These are phyloP conservation scores for Plasmodium knowlesi DNA, from an alignment of 169 alveolate genomes.

Conservation along the genomic window DNA sequence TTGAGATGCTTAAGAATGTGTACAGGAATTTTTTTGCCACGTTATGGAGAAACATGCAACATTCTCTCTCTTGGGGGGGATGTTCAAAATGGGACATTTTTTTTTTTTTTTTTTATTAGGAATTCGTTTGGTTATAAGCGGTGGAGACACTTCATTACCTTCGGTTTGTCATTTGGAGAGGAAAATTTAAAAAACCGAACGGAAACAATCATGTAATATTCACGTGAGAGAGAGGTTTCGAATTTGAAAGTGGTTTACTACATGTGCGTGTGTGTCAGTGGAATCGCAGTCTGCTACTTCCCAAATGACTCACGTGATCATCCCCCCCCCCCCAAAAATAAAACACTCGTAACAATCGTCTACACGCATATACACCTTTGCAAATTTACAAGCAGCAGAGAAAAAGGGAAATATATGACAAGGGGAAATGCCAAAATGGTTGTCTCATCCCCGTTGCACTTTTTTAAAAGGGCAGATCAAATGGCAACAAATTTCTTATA, in stretches of 20 bases:
- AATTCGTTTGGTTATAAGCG: neutral
- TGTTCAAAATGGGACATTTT: neutral
- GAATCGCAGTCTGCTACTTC: neutral
- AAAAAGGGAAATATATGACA: neutral
- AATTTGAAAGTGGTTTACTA: neutral
- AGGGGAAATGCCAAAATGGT: neutral
- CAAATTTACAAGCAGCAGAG: neutral
- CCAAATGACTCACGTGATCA: neutral
- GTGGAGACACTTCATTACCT: neutral
- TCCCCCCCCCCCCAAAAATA: no score
- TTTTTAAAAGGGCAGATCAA: neutral
- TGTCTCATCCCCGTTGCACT: neutral
- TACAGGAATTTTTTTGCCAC: neutral
- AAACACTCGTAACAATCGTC: neutral
- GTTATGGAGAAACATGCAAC: neutral
- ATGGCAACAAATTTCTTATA: neutral
- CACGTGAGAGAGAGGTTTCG: neutral
- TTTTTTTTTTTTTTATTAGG: neutral
- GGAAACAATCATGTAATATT: neutral
- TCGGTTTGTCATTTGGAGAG: neutral
- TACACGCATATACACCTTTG: neutral
- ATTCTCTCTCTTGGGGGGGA: neutral
- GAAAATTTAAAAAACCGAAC: neutral
- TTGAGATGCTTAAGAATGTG: neutral
- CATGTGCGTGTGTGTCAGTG: neutral